Percentiles rank a stretch among this genome's conserved stretches.
These are phyloP conservation scores for Melampsora allii-populina DNA, from an alignment of 1,284 basidiomycete species.

Conservation along the genomic window DNA sequence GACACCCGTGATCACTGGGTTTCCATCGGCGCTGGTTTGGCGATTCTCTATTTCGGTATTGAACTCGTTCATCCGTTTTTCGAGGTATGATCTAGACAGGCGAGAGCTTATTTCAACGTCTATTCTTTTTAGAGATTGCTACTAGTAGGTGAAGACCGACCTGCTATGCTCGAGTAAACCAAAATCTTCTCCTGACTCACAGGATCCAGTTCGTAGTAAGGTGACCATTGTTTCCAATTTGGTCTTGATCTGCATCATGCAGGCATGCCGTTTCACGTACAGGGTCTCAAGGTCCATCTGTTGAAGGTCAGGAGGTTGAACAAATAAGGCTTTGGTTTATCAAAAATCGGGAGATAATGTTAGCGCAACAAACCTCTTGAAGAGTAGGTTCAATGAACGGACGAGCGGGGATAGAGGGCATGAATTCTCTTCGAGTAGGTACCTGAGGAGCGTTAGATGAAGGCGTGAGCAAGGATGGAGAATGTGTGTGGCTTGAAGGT, in stretches of 20 bases:
- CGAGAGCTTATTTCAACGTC: background rate
- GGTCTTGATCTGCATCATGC: slow-evolving; percentile 14
- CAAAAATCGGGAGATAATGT: background rate
- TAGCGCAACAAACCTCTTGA: slow-evolving; percentile 22
- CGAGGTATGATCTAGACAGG: slow-evolving; percentile 11
- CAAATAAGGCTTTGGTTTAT: background rate
- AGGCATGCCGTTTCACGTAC: slow-evolving; percentile 30
- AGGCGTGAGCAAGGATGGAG: background rate
- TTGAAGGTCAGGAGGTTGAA: background rate
- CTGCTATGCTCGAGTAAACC: slow-evolving; percentile 22
- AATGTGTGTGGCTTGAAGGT: background rate
- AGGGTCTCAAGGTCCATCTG: slow-evolving; percentile 40
- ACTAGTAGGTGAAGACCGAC: background rate
- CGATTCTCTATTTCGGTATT: slow-evolving; percentile 32
- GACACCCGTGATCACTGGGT: background rate
- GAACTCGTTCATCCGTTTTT: slow-evolving; percentile 20
- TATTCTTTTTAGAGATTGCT: background rate
- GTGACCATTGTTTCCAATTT: slow-evolving; percentile 23
- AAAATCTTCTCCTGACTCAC: slow-evolving; percentile 23
- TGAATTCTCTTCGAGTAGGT: slow-evolving; percentile 1
- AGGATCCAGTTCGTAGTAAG: slow-evolving; percentile 13
- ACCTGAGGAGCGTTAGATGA: background rate
- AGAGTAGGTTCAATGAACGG: slow-evolving; percentile 14
- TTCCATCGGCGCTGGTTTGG: background rate
- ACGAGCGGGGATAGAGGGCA: slow-evolving; percentile 3